Conservation (phyloP, 176 grass and related monocot species). For the Puccinellia tenuiflora region DNA sequence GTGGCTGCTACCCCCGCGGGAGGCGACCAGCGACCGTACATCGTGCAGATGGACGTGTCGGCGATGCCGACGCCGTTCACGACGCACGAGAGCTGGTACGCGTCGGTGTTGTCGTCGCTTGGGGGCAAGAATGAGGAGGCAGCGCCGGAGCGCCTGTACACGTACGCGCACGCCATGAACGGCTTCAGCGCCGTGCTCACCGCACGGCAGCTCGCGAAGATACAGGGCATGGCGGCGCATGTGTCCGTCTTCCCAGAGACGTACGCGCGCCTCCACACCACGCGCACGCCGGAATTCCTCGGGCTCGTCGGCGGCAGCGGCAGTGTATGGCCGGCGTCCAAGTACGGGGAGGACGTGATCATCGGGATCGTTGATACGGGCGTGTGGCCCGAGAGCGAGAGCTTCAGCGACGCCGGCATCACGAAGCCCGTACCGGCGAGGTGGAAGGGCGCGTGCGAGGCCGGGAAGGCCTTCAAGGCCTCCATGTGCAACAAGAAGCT, state of each 20-base stretch:
- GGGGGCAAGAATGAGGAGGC: background rate
- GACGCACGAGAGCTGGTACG: constrained; percentile 62
- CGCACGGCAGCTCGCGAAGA: constrained; percentile 23
- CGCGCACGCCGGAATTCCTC: constrained; percentile 53
- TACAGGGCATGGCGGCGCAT: constrained; percentile 23
- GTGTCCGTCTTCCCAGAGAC: constrained; percentile 52
- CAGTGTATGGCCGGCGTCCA: constrained; percentile 32
- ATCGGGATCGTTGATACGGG: constrained; percentile 62
- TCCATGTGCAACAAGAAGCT: constrained; percentile 57
- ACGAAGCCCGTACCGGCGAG: constrained; percentile 6
- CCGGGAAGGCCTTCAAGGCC: constrained; percentile 10
- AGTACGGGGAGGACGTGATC: constrained; percentile 45
- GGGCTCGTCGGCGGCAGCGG: constrained; percentile 18
- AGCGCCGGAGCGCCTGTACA: constrained; percentile 59
- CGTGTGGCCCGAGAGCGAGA: constrained; percentile 34
- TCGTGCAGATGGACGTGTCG: constrained; percentile 59
- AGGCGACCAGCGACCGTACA: constrained; percentile 34
- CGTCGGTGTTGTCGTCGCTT: constrained; percentile 55
- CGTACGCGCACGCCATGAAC: constrained; percentile 59
- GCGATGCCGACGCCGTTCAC: constrained; percentile 59
- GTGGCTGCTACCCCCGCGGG: background rate
- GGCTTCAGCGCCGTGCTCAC: constrained; percentile 59
- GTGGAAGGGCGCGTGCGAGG: constrained; percentile 54
- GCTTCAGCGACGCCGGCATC: constrained; percentile 36
- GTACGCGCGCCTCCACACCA: constrained; percentile 53